Conservation (phyloP, 2,329 filamentous ascomycete genomes). For the Neofusicoccum kwambonambiense region DNA sequence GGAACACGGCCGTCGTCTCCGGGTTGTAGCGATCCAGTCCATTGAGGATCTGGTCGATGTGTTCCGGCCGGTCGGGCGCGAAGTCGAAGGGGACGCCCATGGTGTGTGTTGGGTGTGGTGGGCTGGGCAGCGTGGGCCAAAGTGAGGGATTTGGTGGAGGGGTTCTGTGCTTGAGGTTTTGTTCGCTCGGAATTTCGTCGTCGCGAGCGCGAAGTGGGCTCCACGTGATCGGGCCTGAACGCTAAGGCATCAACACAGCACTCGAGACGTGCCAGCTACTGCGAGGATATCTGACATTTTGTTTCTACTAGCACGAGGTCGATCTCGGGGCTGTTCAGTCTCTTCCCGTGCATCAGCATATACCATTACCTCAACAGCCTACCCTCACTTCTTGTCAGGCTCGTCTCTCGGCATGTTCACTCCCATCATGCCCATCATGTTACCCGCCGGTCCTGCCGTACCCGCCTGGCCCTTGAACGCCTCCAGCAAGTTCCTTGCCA, state of each 20-base stretch:
- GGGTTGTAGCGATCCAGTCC: conserved; percentile 98
- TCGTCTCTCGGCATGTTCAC: conserved; percentile 79
- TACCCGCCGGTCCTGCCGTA: conserved; percentile 80
- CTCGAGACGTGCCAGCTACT: no score
- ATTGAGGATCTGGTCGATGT: conserved; percentile 91
- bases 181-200: conserved; percentile 9
- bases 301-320: no score
- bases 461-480: conserved; percentile 90
- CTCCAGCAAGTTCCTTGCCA: conserved; percentile 87
- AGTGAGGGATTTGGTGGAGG: conserved; percentile 6
- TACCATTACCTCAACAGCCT: not conserved
- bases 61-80: conserved; percentile 85
- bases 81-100: conserved; percentile 70
- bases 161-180: conserved; percentile 8
- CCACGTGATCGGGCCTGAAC: not conserved
- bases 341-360: no score
- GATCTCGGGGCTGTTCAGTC: no score
- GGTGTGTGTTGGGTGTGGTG: conserved; percentile 20
- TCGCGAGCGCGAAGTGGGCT: conserved; percentile 7
- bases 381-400: conserved; percentile 8
- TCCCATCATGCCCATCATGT: conserved; percentile 83
- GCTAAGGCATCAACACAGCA: not conserved
- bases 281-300: no score
- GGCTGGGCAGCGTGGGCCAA: not conserved
- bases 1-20: conserved; percentile 88